Conservation (phyloP, 768 basidiomycete genomes). For the Leccinum pellstonianum region DNA sequence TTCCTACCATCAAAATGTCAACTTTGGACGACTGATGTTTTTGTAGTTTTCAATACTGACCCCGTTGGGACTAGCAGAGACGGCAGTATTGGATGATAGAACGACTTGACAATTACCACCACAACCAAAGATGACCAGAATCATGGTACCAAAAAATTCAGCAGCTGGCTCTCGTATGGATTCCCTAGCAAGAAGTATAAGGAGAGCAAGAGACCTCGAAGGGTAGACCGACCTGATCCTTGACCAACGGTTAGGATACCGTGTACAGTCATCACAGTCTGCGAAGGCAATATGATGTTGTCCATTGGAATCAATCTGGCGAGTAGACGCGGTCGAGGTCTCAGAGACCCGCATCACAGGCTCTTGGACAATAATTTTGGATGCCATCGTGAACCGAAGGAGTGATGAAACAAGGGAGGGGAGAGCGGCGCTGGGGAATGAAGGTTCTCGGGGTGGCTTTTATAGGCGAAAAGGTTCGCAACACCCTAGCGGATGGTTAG, state of each 20-base stretch:
- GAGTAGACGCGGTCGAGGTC: conserved; percentile 14
- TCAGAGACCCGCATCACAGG: conserved; percentile 20
- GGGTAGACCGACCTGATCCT: conserved; percentile 43
- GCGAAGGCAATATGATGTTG: conserved; percentile 15
- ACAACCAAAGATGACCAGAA: conserved; percentile 58
- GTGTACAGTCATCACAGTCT: conserved; percentile 36
- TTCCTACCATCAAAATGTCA: conserved; percentile 18
- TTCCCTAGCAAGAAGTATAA: conserved; percentile 32
- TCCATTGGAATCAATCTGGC: conserved; percentile 4
- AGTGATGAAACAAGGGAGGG: not conserved
- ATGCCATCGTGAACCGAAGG: conserved; percentile 17
- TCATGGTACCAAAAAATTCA: conserved; percentile 59
- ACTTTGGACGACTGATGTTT: not conserved
- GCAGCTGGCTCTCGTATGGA: conserved; percentile 57
- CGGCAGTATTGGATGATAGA: conserved; percentile 44
- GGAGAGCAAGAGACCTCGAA: not conserved
- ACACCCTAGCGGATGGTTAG: not conserved
- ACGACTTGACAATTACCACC: conserved; percentile 59
- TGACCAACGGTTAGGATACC: conserved; percentile 53
- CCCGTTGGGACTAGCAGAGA: conserved; percentile 51
- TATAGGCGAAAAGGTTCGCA: conserved; percentile 17
- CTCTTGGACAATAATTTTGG: conserved; percentile 19
- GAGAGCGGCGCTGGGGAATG: not conserved
- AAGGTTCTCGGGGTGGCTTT: conserved; percentile 10
- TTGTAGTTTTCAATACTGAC: conserved; percentile 39